These are phyloP conservation scores for Spongospora subterranea DNA, from an alignment of 208 protist genomes.

Conservation along the genomic window DNA sequence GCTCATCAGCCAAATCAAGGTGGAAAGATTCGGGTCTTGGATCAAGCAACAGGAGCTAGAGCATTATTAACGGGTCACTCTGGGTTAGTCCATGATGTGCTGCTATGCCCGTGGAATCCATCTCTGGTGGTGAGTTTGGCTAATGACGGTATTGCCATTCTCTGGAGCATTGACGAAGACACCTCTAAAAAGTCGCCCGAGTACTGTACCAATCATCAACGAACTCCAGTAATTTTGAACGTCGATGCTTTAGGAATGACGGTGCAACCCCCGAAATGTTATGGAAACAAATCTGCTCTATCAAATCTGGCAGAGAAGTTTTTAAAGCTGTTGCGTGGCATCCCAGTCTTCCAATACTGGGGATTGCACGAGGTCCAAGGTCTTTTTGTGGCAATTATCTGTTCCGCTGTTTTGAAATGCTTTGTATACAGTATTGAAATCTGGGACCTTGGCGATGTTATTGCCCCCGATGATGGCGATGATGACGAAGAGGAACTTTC, in stretches of 20 bases:
- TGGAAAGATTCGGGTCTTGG: slow-evolving; percentile 23
- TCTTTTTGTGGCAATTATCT: background rate
- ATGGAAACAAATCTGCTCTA: slow-evolving; percentile 8
- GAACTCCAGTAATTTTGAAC: background rate
- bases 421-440: slow-evolving; percentile 9
- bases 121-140: slow-evolving; percentile 30
- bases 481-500: background rate
- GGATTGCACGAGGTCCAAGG: slow-evolving; percentile 22
- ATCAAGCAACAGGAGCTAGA: background rate
- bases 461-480: background rate
- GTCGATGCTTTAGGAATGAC: background rate
- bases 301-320: background rate
- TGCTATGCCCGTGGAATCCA: slow-evolving; percentile 34
- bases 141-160: background rate
- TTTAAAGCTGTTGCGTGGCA: slow-evolving; percentile 35
- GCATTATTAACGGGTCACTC: slow-evolving; percentile 11
- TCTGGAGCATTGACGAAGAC: background rate
- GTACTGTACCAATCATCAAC: background rate
- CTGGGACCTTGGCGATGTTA: slow-evolving; percentile 24
- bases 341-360: background rate
- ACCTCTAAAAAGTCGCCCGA: background rate
- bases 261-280: background rate
- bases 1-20: background rate
- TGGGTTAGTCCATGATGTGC: background rate
- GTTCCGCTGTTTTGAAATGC: background rate